Conservation (phyloP, 805 yeast species). For the Starmerella davenportii region DNA sequence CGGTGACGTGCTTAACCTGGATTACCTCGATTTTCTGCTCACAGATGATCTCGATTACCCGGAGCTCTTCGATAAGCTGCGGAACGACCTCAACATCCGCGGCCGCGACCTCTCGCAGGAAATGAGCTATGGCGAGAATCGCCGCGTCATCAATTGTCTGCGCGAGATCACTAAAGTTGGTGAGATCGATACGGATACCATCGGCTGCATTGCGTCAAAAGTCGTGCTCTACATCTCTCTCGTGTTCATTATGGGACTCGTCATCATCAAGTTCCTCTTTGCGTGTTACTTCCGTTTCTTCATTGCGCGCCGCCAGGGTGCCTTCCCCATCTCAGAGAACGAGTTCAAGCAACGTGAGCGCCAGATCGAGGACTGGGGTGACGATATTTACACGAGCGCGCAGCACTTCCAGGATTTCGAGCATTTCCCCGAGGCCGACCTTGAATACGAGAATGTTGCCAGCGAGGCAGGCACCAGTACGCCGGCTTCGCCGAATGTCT, state of each 20-base stretch:
- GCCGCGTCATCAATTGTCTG: constrained; percentile 63
- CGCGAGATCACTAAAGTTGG: constrained; percentile 81
- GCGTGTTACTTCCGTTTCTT: constrained; percentile 86
- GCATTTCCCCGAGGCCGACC: constrained; percentile 1
- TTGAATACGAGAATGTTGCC: not conserved
- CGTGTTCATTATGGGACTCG: constrained; percentile 69
- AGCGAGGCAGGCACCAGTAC: not conserved
- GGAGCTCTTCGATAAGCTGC: constrained; percentile 43
- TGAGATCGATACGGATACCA: constrained; percentile 65
- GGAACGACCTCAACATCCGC: constrained; percentile 33
- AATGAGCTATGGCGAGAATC: constrained; percentile 43
- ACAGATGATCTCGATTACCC: constrained; percentile 58
- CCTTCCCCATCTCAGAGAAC: constrained; percentile 39
- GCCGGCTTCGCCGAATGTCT: not conserved
- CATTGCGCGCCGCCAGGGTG: constrained; percentile 65
- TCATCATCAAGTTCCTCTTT: constrained; percentile 54
- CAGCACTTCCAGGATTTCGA: constrained; percentile 10
- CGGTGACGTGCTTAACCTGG: constrained; percentile 74
- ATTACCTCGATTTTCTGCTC: constrained; percentile 57
- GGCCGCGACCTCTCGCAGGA: constrained; percentile 77
- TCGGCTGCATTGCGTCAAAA: constrained; percentile 85
- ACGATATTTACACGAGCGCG: constrained; percentile 30
- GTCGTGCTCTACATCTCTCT: constrained; percentile 68
- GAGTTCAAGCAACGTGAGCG: constrained; percentile 43
- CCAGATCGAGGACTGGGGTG: constrained; percentile 73